A percentile compares a stretch with the other conserved stretches of the same genome.
Evolutionary conservation across 2,329 filamentous ascomycete genomes (phyloP).

Genomic region (Aureobasidium subglaciale): DNA sequence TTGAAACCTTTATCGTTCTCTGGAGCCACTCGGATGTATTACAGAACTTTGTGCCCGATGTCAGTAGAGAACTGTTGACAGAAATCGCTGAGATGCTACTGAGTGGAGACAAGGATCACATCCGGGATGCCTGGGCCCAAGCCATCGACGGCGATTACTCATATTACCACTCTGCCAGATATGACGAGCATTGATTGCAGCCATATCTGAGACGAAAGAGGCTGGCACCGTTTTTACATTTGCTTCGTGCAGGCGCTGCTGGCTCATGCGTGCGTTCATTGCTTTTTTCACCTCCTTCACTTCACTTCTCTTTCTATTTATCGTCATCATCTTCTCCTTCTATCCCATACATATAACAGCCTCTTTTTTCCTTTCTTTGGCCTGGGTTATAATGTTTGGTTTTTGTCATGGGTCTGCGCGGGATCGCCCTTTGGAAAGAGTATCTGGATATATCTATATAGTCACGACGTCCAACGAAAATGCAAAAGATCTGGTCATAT

Average conservation of each 20-base stretch:
- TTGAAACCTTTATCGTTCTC: slow-evolving; percentile 14
- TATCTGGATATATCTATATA: background rate
- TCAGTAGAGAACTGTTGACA: slow-evolving; percentile 11
- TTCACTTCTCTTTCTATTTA: background rate
- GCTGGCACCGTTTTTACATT: background rate
- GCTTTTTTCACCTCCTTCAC: background rate
- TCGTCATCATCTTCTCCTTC: too few species aligned
- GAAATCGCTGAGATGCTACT: slow-evolving; percentile 15
- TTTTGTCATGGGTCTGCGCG: too few species aligned
- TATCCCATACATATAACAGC: background rate
- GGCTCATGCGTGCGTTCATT: slow-evolving; percentile 1
- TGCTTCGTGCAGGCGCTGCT: slow-evolving; percentile 5
- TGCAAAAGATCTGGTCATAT: background rate
- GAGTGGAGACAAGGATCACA: slow-evolving; percentile 15
- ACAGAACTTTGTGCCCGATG: slow-evolving; percentile 10
- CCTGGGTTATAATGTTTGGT: background rate
- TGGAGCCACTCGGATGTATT: slow-evolving; percentile 14
- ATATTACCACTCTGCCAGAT: slow-evolving; percentile 14
- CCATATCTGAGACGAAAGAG: background rate
- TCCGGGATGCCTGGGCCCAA: slow-evolving; percentile 15
- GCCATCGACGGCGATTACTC: slow-evolving; percentile 14
- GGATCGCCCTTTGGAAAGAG: too few species aligned
- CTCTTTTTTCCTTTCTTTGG: background rate
- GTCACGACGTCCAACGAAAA: slow-evolving; percentile 4
- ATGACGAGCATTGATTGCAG: background rate